Base-by-base conservation (phyloP, 2,329 filamentous ascomycete species). In the Didymella lethalis region DNA sequence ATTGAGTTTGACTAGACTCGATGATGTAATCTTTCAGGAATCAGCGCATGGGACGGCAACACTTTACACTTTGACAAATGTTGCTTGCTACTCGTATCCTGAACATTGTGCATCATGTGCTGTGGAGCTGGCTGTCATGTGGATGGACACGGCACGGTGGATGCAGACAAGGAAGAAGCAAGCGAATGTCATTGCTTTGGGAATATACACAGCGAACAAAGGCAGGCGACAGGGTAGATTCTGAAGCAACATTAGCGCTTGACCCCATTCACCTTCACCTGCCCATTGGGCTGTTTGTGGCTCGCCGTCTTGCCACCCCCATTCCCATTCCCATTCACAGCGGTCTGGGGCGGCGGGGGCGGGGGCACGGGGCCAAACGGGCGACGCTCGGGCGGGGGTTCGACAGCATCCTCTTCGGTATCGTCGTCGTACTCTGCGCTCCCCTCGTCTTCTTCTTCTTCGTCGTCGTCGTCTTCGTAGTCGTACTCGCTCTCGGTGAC, bases 401-500 rank as follows among this genome's bases (percentile, higher is more conserved):
- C 75, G 40, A 74, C 57, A 28, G 69, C 84, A 29, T 86, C 84
- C 65, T 89, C 88, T 50, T 85, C 83, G 7, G 83, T 82, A 43
- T 84, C 81, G 54, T 85, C 82, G 46, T 84, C 83, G 62, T 84
- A 84, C 40, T 84, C 83, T 72, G 80, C 71, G 78, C 83, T 63
- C 75, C 64, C 80, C 67, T 84, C 78, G 31, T 71, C 65, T 41
- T 68, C 73, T 46, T 75, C 80, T 67, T 84, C 78, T 28, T 71
- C 65, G 45, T 68, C 73, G 46, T 75, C 75, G 25, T 79, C 76
- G 51, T 77, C 75, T 43, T 77, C 76, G 54, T 78, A 76, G 50
- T 78, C 75, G 59, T 77, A 77, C 60, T 78, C 75, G 57, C 75
- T 77, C 62, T 79, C 77, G 12, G 75, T 77, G 12, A 83, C 72